phyloP scores from a whole-genome alignment of 2,329 filamentous ascomycete species.

The Exophiala aquamarina region DNA sequence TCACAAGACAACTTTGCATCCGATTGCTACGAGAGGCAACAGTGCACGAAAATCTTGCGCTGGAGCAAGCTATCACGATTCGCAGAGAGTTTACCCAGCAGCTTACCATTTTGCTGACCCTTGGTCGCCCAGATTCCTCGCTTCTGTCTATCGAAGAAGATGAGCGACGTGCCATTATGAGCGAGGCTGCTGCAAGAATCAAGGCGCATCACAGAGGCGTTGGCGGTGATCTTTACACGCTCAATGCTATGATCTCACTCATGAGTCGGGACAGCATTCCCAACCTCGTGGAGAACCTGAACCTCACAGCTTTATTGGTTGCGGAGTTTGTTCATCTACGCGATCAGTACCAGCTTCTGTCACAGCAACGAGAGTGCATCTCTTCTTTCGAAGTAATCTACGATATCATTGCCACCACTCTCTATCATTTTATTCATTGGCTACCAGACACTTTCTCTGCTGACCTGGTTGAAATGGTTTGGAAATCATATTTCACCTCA shows the following conservation, averaged over 20 bases:
- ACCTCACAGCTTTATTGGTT: slow-evolving; percentile 14
- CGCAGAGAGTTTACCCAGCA: slow-evolving; percentile 25
- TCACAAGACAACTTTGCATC: slow-evolving; percentile 53
- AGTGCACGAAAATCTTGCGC: slow-evolving; percentile 52
- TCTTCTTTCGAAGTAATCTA: slow-evolving; percentile 17
- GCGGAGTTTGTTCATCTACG: slow-evolving; percentile 17
- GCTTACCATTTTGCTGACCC: slow-evolving; percentile 9
- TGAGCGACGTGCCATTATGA: slow-evolving; percentile 14
- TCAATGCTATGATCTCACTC: slow-evolving; percentile 11
- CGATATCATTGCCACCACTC: slow-evolving; percentile 11
- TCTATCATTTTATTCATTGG: slow-evolving; percentile 34
- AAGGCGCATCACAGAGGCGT: slow-evolving; percentile 14
- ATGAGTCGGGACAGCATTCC: slow-evolving; percentile 3
- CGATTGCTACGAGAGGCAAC: slow-evolving; percentile 72
- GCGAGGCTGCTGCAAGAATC: slow-evolving; percentile 13
- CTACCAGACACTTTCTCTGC: slow-evolving; percentile 62
- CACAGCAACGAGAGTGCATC: slow-evolving; percentile 6
- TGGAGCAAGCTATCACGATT: slow-evolving; percentile 42
- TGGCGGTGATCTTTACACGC: slow-evolving; percentile 20
- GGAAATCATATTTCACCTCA: slow-evolving; percentile 70
- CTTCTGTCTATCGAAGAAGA: slow-evolving; percentile 12
- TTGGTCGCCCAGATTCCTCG: slow-evolving; percentile 11
- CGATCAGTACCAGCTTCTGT: slow-evolving; percentile 8
- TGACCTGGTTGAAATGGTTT: slow-evolving; percentile 65
- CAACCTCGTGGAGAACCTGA: slow-evolving; percentile 11